Evolutionary conservation across 768 basidiomycete species (phyloP).

Genomic region (Leccinellum luteum): DNA sequence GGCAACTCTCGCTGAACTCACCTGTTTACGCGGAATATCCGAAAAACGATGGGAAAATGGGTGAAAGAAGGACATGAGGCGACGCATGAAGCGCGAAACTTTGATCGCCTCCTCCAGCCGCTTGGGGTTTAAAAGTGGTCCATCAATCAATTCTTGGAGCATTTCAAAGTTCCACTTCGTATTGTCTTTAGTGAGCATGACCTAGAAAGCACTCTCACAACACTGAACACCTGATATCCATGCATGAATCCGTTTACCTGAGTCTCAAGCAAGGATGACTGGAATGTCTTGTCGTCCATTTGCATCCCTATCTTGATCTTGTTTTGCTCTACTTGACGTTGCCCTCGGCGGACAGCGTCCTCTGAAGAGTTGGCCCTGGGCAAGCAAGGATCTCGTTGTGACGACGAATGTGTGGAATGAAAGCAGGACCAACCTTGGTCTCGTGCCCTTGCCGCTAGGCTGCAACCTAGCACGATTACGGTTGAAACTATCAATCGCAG

Average conservation of each 20-base stretch:
- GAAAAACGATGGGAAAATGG: slow-evolving; percentile 88
- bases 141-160: slow-evolving; percentile 86
- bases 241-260: slow-evolving; percentile 49
- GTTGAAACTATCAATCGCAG: slow-evolving; percentile 89
- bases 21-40: slow-evolving; percentile 71
- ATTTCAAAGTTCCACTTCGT: slow-evolving; percentile 92
- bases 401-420: neutral
- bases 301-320: slow-evolving; percentile 89
- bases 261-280: slow-evolving; percentile 78
- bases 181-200: slow-evolving; percentile 84
- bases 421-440: slow-evolving; percentile 54
- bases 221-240: neutral
- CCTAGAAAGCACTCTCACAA: slow-evolving; percentile 41
- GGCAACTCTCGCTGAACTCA: slow-evolving; percentile 17
- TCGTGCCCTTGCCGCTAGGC: slow-evolving; percentile 52
- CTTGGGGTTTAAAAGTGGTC: slow-evolving; percentile 86
- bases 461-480: slow-evolving; percentile 79
- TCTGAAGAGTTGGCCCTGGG: slow-evolving; percentile 75
- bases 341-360: slow-evolving; percentile 83
- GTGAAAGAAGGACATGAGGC: slow-evolving; percentile 91
- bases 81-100: slow-evolving; percentile 83
- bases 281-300: slow-evolving; percentile 94
- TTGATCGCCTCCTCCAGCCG: slow-evolving; percentile 94
- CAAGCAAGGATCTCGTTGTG: neutral
- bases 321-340: slow-evolving; percentile 86